Evolutionary conservation across 768 basidiomycete species (phyloP), one percentile per base, ranked within the genome.

Genomic region (Amanita rubescens): DNA sequence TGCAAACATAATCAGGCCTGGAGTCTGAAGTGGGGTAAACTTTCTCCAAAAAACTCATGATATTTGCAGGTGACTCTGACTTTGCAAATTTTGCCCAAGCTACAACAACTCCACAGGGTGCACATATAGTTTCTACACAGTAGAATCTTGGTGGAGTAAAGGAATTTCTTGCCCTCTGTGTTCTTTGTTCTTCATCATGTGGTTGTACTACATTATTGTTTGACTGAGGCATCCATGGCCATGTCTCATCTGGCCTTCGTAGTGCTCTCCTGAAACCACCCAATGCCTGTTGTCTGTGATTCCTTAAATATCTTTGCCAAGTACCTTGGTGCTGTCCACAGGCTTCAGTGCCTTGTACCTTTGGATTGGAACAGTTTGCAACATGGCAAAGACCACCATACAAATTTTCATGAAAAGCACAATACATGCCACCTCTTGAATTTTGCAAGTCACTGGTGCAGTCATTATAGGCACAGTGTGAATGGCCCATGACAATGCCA

Each of bases 21-120:
- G 35, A 37, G 4, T 37, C 35, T 37, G 4, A 3, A 5, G 35
- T 37, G 4, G 35, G 35, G 11, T 5, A 37, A 3, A 12, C 11
- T 15, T 32, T 32, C 24, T 12, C 54, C 20, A 69, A 45, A 24
- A 57, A 63, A 10, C 49, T 52, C 10, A 65, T 12, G 42, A 62
- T 62, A 22, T 61, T 58, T 20, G 57, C 56, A 17, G 59, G 58
- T 46, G 60, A 66, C 53, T 69, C 67, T 19, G 64, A 49, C 55
- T 60, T 62, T 8, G 41, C 60, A 67, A 48, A 48, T 15, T 48
- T 48, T 3, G 46, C 46, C 46, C 46, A 48, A 19, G 46, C 46
- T 15, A 48, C 25, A 4, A 48, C 46, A 48, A 30, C 27, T 4
- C 27, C 27, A 30, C 27, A 30, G 3, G 27, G 27, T 4, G 27